A percentile compares a stretch with the other conserved stretches of the same genome.
Evolutionary conservation across 495 filamentous ascomycete genomes (phyloP).

Genomic region (Halenospora varia): DNA sequence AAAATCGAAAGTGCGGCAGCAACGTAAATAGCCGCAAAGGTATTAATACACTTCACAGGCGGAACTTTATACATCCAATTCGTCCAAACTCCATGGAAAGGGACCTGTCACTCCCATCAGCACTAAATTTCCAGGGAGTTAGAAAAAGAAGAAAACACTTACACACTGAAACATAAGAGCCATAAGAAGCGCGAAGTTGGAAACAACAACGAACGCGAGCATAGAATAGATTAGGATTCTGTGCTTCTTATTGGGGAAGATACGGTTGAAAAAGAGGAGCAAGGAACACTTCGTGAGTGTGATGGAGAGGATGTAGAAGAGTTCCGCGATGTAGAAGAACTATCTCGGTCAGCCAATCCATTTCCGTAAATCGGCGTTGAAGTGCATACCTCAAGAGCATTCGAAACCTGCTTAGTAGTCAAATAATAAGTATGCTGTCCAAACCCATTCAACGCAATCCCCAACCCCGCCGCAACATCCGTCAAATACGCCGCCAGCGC

Average conservation of each 20-base stretch:
- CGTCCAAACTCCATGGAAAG: constrained; percentile 34
- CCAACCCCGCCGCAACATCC: neutral
- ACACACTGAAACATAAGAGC: no score
- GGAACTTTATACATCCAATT: constrained; percentile 25
- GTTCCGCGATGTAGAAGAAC: constrained; percentile 28
- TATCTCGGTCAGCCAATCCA: no score
- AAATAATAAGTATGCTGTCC: neutral
- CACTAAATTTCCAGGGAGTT: no score
- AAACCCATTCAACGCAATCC: constrained; percentile 2
- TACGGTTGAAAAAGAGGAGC: constrained; percentile 26
- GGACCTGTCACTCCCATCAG: no score
- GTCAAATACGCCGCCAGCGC: neutral
- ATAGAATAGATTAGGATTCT: no score
- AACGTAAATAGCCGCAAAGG: constrained; percentile 20
- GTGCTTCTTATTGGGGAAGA: constrained; percentile 4
- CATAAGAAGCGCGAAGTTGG: no score
- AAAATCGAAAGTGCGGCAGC: constrained; percentile 4
- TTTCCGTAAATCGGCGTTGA: no score
- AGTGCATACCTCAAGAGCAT: neutral
- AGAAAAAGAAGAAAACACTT: no score
- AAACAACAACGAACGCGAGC: no score
- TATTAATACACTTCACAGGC: constrained; percentile 30
- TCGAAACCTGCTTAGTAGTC: neutral
- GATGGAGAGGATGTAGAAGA: constrained; percentile 33
- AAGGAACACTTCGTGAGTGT: constrained; percentile 15